Evolutionary conservation across 495 filamentous ascomycete genomes (phyloP).

Genomic region (Talaromyces proteolyticus): DNA sequence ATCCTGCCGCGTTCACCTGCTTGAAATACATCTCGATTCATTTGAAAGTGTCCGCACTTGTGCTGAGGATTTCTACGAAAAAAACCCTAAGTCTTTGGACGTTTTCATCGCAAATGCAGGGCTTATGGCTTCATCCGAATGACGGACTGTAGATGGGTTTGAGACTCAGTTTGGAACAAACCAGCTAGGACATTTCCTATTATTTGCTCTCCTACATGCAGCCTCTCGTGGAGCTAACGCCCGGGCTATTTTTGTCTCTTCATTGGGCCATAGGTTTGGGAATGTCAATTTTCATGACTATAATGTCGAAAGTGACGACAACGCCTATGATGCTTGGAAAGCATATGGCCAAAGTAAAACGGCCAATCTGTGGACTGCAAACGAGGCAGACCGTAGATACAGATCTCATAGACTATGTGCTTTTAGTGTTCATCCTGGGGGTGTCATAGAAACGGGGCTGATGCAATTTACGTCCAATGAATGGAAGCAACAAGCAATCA

Average conservation of each 20-base stretch:
- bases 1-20: constrained; percentile 17
- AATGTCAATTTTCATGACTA: constrained; percentile 21
- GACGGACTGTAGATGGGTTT: constrained; percentile 36
- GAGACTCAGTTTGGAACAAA: constrained; percentile 47
- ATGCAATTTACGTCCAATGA: constrained; percentile 13
- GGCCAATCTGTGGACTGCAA: constrained; percentile 35
- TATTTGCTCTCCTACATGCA: constrained; percentile 43
- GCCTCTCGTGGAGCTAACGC: constrained; percentile 32
- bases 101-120: constrained; percentile 29
- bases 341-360: constrained; percentile 34
- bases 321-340: constrained; percentile 27
- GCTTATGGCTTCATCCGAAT: constrained; percentile 22
- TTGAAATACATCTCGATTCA: constrained; percentile 40
- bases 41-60: constrained; percentile 37
- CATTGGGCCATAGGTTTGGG: constrained; percentile 25
- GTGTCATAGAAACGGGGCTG: constrained; percentile 18
- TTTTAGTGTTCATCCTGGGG: constrained; percentile 33
- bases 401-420: constrained; percentile 29
- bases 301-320: constrained; percentile 24
- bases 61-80: constrained; percentile 23
- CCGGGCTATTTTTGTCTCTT: constrained; percentile 35
- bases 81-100: constrained; percentile 25
- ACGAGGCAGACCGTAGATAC: constrained; percentile 35
- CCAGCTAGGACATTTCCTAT: constrained; percentile 46
- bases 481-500: constrained; percentile 8